phyloP scores from a whole-genome alignment of 371 early-diverging fungal genomes.

The Mucor lusitanicus region DNA sequence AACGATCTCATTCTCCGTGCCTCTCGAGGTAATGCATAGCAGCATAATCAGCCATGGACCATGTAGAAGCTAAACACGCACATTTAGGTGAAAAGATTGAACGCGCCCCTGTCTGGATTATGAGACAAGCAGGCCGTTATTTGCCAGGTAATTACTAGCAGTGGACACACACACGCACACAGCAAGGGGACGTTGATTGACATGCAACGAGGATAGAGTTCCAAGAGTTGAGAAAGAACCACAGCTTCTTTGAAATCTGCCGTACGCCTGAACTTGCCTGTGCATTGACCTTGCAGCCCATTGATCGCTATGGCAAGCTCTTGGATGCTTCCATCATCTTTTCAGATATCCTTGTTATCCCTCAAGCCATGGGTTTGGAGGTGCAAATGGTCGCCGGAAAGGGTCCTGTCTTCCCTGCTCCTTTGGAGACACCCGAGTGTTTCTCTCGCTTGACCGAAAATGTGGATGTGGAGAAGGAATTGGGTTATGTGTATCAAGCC shows the following conservation, averaged over 20 bases:
- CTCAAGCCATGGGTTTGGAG: constrained; percentile 94
- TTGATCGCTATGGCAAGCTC: constrained; percentile 86
- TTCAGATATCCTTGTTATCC: constrained; percentile 96
- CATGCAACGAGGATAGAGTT: constrained; percentile 65
- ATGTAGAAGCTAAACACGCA: background rate
- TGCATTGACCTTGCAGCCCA: constrained; percentile 94
- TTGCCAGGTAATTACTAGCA: constrained; percentile 74
- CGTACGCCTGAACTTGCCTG: constrained; percentile 93
- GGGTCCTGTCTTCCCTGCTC: constrained; percentile 92
- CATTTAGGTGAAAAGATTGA: constrained; percentile 76
- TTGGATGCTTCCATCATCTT: constrained; percentile 98
- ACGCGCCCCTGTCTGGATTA: constrained; percentile 95
- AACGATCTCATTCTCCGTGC: constrained; percentile 92
- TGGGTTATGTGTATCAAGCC: constrained; percentile 95
- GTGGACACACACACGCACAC: no score
- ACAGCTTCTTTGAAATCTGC: constrained; percentile 95
- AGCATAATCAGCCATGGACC: background rate
- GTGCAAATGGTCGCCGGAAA: constrained; percentile 92
- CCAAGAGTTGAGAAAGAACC: constrained; percentile 77
- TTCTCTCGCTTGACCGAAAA: constrained; percentile 62
- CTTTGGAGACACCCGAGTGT: constrained; percentile 76
- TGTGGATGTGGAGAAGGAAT: constrained; percentile 73
- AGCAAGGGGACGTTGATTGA: background rate
- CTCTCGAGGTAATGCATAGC: constrained; percentile 62
- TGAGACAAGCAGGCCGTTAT: constrained; percentile 98